Evolutionary conservation across 495 filamentous ascomycete species (phyloP).

Genomic region (Staphylotrichum longicolle): DNA sequence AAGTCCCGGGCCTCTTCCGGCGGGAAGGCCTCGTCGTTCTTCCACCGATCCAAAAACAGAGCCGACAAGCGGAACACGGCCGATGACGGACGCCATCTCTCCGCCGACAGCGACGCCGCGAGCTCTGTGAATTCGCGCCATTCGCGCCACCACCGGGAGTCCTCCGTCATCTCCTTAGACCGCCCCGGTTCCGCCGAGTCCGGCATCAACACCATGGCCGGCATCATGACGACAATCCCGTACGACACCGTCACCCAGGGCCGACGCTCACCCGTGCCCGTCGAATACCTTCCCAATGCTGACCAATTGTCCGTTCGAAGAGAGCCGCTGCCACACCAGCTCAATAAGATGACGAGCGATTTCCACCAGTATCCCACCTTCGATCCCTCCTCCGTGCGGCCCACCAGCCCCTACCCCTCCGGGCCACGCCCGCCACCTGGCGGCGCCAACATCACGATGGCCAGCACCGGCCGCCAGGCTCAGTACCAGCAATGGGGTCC

Average conservation of each 20-base stretch:
- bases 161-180: slow-evolving; percentile 73
- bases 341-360: slow-evolving; percentile 73
- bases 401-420: slow-evolving; percentile 57
- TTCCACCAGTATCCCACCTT: slow-evolving; percentile 88
- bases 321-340: slow-evolving; percentile 75
- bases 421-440: slow-evolving; percentile 71
- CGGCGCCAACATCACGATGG: slow-evolving; percentile 62
- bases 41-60: slow-evolving; percentile 79
- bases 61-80: slow-evolving; percentile 60
- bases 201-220: slow-evolving; percentile 69
- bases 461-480: slow-evolving; percentile 65
- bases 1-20: slow-evolving; percentile 81
- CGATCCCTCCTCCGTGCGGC: slow-evolving; percentile 51
- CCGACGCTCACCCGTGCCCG: slow-evolving; percentile 64
- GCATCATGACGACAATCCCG: slow-evolving; percentile 84
- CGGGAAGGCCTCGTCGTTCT: slow-evolving; percentile 67
- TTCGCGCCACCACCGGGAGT: slow-evolving; percentile 77
- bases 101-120: slow-evolving; percentile 51
- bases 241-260: slow-evolving; percentile 74
- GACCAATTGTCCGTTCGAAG: slow-evolving; percentile 62
- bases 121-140: slow-evolving; percentile 65
- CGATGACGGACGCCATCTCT: slow-evolving; percentile 50
- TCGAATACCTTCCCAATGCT: slow-evolving; percentile 71
- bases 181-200: slow-evolving; percentile 52
- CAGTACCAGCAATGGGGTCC: slow-evolving; percentile 73